Conservation (phyloP, 768 basidiomycete genomes). For the Phaffia australis region DNA sequence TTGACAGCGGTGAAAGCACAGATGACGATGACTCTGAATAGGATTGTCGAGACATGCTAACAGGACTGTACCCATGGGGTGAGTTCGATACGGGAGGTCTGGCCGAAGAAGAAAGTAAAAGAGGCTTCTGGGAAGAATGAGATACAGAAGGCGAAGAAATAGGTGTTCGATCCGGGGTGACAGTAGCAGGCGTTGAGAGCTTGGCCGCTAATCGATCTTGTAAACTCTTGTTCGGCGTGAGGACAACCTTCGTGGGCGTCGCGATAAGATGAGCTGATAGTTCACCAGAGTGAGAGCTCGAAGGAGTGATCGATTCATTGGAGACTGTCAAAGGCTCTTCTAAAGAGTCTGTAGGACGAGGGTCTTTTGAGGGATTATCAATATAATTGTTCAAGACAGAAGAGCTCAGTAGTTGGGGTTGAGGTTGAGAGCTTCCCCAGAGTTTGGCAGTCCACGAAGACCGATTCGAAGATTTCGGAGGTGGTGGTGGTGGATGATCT, state of each 20-base stretch:
- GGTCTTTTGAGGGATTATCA: not conserved
- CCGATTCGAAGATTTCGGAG: not conserved
- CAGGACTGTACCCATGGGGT: not conserved
- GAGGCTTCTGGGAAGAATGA: slow-evolving; percentile 15
- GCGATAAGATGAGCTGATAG: not conserved
- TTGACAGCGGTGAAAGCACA: not conserved
- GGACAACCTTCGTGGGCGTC: not conserved
- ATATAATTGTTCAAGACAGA: not conserved
- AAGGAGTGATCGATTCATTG: not conserved
- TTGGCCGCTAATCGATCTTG: slow-evolving; percentile 21
- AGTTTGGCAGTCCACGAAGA: slow-evolving; percentile 5
- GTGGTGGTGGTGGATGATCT: not conserved
- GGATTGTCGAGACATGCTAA: slow-evolving; percentile 1
- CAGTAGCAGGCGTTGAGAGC: slow-evolving; percentile 11
- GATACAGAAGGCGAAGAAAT: slow-evolving; percentile 1
- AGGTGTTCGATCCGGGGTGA: not conserved
- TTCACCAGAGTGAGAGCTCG: not conserved
- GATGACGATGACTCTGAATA: slow-evolving; percentile 10
- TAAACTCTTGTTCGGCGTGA: slow-evolving; percentile 13
- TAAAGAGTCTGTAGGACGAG: slow-evolving; percentile 8
- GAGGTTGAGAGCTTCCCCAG: slow-evolving; percentile 1
- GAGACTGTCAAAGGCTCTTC: not conserved
- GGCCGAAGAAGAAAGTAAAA: slow-evolving; percentile 20
- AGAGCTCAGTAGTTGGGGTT: not conserved
- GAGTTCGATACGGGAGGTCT: slow-evolving; percentile 8